Base-by-base conservation (phyloP, 345 rosid genomes). In the Physaria fendleri region DNA sequence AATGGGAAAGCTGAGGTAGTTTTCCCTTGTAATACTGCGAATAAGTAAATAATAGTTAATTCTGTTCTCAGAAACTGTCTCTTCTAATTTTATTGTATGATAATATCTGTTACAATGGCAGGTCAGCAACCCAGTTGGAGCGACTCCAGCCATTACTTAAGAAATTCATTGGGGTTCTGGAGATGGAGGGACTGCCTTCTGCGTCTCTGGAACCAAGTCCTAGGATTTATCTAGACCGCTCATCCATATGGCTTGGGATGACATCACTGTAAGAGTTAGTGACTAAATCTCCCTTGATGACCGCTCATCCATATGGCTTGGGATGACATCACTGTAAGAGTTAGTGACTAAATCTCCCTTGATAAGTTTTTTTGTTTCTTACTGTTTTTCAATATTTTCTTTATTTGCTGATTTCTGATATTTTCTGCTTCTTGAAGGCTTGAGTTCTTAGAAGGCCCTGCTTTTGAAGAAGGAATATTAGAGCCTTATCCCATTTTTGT, bases 261-360 rank as follows among this genome's bases (percentile, higher is more conserved):
- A 83, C 90, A 68, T 89, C 99, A 69, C 62, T 93, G 99, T 93
- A 80, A 56, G 86, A 73, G 69, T 43, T 49, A 29, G 45, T 55
- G 63, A 54, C 73, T 69, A 7, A 55, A 69, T 60, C 49, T 61
- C 65, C 64, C 39, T 59, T 59, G 33, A 53, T 47, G 13, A 42
- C n/a, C n/a, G n/a, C n/a, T n/a, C n/a, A n/a, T n/a, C 94, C 39
- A 77, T 85, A 77, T 93, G 97, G 97, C 82, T 86, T 58, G 99
- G 99, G 65, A 80, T 93, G 74, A 83, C 90, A 68, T 89, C 99
- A 69, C 62, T 93, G 99, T 93, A 80, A 56, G 86, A 73, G 69
- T 43, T 49, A 29, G 45, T 55, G 63, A 54, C 73, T 69, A 7
- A 55, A 69, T 60, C 49, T 61, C 65, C 64, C 39, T 59, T 59